Base-by-base conservation (phyloP, 1,139 yeast species). In the Arxiozyma slooffiae region DNA sequence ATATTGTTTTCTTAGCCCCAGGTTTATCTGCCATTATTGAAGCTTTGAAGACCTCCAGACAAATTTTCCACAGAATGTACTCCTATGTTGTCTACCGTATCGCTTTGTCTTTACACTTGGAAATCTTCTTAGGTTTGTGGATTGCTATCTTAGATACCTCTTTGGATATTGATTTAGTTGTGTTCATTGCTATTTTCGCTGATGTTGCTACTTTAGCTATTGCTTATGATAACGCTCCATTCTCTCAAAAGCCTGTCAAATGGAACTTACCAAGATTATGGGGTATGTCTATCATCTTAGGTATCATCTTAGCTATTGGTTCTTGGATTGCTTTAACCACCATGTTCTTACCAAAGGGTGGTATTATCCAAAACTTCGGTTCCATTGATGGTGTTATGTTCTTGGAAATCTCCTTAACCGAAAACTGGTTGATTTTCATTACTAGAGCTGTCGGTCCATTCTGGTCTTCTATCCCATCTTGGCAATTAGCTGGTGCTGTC, bases 251-350 rank as follows among this genome's bases (percentile, higher is more conserved):
- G 69, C 98, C 98, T 64, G 97, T 90, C 68, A 90, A 90, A 77
- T 90, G 98, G 98, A 92, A 90, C 82, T 76, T 89, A 69, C 95
- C 94, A 74, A 83, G 94, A 81, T 79, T 86, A 72, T 86, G 95
- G 95, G 94, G 92, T 78, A 85, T 86, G 89, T 85, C 95, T 60
- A 78, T 85, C 64, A 68, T 86, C 62, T 76, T 86, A 71, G 95
- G 95, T 71, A 63, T 78, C 50, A 77, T 86, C 57, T 78, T 86
- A 70, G 95, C 95, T 66, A 61, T 85, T 61, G 95, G 95, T 76
- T 78, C 95, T 59, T 86, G 95, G 95, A 83, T 86, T 66, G 81
- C 90, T 64, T 81, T 86, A 74, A 85, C 95, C 65, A 83, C 95
- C 58, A 84, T 86, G 94, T 85, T 85, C 76, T 74, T 84, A 74